A percentile compares a stretch with the other conserved stretches of the same genome.
These are phyloP conservation scores for Trebouxia sp. DNA, from an alignment of 139 green algal genomes.

Conservation along the genomic window DNA sequence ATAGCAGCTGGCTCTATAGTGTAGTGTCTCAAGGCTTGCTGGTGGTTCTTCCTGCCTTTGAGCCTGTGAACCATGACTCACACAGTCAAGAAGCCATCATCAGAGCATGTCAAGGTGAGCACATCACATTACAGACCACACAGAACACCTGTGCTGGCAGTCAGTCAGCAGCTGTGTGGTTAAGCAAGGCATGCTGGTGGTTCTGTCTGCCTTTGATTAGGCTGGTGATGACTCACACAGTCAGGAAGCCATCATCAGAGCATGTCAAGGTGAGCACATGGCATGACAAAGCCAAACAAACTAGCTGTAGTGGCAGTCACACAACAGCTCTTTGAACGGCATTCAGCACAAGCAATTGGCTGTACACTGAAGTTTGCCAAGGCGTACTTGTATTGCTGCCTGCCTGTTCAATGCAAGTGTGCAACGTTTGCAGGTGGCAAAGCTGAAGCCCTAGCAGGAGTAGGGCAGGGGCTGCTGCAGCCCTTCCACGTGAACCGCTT, in stretches of 20 bases:
- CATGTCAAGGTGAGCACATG: neutral
- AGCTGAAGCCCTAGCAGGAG: conserved; percentile 9
- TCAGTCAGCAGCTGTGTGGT: no score
- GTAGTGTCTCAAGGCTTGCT: neutral
- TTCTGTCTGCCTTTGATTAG: neutral
- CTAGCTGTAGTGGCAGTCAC: no score
- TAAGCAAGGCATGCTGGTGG: neutral
- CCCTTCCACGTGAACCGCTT: conserved; percentile 15
- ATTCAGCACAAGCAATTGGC: no score
- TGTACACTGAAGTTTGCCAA: no score
- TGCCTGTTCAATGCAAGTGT: no score
- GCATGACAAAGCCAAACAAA: no score
- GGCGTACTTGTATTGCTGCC: no score
- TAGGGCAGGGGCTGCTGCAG: conserved; percentile 8
- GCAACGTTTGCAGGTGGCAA: conserved; percentile 1
- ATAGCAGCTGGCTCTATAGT: neutral
- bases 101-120: neutral
- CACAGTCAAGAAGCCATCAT: neutral
- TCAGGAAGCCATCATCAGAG: neutral
- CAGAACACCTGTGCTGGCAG: no score
- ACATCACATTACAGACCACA: no score
- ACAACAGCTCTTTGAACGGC: no score
- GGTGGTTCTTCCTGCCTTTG: conserved; percentile 20
- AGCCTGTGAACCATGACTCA: neutral
- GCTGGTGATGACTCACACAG: neutral